A percentile compares a stretch with the other conserved stretches of the same genome.
Conservation (phyloP, 169 alveolate species). For the Nephromyces sp. region DNA sequence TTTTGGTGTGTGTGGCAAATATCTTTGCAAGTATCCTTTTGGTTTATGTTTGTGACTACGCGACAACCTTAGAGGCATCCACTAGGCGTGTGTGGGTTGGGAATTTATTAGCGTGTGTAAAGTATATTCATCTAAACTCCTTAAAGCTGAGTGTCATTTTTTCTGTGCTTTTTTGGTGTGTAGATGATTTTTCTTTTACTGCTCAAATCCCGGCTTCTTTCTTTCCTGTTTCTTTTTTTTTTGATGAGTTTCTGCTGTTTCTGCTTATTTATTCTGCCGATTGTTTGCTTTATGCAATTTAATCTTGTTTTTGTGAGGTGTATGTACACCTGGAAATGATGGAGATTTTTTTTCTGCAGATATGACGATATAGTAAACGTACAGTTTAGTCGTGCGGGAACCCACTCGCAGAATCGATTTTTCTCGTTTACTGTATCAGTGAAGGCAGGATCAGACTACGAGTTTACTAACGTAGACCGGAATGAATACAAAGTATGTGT, state of each 20-base stretch:
- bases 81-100: no score
- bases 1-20: neutral
- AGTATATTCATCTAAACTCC: no score
- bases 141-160: no score
- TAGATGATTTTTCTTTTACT: neutral
- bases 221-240: neutral
- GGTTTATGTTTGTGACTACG: no score
- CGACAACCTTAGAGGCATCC: no score
- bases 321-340: neutral
- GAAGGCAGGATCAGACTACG: conserved; percentile 74
- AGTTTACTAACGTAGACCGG: conserved; percentile 84
- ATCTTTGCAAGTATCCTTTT: no score
- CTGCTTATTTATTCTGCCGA: neutral
- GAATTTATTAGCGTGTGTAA: no score
- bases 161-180: neutral
- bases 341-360: conserved; percentile 23
- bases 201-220: neutral
- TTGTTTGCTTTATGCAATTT: neutral
- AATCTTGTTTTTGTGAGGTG: neutral
- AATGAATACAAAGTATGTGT: conserved; percentile 65
- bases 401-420: conserved; percentile 79
- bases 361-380: conserved; percentile 83
- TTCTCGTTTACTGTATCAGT: conserved; percentile 81
- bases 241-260: neutral
- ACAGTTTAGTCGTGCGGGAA: conserved; percentile 85